Base-by-base conservation (phyloP, 1,139 yeast genomes). In the Arxiozyma slooffiae region DNA sequence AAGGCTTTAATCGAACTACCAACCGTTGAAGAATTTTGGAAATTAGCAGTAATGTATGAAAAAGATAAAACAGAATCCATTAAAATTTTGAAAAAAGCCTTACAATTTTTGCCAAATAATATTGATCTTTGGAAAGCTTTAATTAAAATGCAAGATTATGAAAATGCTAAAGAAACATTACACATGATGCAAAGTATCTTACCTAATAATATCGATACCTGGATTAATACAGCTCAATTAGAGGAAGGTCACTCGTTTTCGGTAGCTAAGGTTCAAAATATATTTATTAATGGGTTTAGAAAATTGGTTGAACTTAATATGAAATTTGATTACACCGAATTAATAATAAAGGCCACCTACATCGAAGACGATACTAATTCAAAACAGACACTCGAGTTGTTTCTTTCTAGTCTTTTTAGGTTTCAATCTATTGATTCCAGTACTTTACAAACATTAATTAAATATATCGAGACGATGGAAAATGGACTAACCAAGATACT, bases 181-280 rank as follows among this genome's bases (percentile, higher is more conserved):
- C 80, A 81, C 56, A 68, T 64, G 38, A 95, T 95, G 0, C 70
- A 87, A 53, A 79, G 78, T 54, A 66, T 67, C 0, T 63, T 84
- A 21, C 73, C 77, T 5, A 69, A 73, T 4, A 75, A 80, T n/a
- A 68, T 74, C 45, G 73, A 74, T 26, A 74, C 88, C 1, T 87
- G 95, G 94, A 68, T 87, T 1, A 73, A 82, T 0, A 90, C 89
- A 1, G 76, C 81, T 1, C 77, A 81, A 53, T 63, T 88, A 17
- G 95, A 88, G 65, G 95, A 87, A 60, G 71, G 76, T 48, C 67
- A 73, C 8, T 45, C 71, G 23, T 75, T 75, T 50, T 59, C 34
- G 11, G 11, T 76, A 6, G 56, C 57, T 1, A 76, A 75, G 53
- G 69, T 81, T 23, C 64, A 59, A 7, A 72, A 69, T 51, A 59